phyloP scores from a whole-genome alignment of 2,329 filamentous ascomycete species.

The Penicillium sp. region DNA sequence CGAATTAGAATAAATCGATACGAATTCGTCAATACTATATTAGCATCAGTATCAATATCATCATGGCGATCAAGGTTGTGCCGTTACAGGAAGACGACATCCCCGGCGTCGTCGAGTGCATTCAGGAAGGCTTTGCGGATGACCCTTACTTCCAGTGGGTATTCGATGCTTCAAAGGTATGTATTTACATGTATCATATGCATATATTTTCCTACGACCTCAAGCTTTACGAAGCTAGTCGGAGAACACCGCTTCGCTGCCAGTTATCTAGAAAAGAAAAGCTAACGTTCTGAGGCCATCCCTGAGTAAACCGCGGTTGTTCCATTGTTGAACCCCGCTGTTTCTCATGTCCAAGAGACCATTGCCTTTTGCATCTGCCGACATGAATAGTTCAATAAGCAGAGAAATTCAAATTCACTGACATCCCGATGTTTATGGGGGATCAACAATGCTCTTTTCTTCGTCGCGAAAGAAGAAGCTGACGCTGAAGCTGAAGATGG shows the following conservation, averaged over 20 bases:
- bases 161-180: slow-evolving; percentile 56
- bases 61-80: slow-evolving; percentile 48
- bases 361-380: not conserved
- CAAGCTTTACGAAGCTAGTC: not conserved
- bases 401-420: slow-evolving; percentile 61
- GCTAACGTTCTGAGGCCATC: slow-evolving; percentile 15
- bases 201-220: no score
- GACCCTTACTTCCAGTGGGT: slow-evolving; percentile 67
- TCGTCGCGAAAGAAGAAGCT: slow-evolving; percentile 56
- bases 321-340: slow-evolving; percentile 7
- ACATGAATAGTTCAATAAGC: slow-evolving; percentile 51
- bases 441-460: slow-evolving; percentile 65
- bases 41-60: not conserved
- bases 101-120: slow-evolving; percentile 59
- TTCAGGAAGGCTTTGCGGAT: slow-evolving; percentile 62
- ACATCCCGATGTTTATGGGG: slow-evolving; percentile 66
- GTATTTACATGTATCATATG: slow-evolving; percentile 18
- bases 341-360: slow-evolving; percentile 10
- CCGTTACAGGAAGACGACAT: slow-evolving; percentile 58
- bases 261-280: slow-evolving; percentile 11
- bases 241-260: no score
- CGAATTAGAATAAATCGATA: not conserved
- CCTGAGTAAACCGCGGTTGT: slow-evolving; percentile 11
- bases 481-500: not conserved
- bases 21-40: no score